These are phyloP conservation scores for Silybum marianum DNA, from an alignment of 129 eudicot genomes.

Conservation along the genomic window DNA sequence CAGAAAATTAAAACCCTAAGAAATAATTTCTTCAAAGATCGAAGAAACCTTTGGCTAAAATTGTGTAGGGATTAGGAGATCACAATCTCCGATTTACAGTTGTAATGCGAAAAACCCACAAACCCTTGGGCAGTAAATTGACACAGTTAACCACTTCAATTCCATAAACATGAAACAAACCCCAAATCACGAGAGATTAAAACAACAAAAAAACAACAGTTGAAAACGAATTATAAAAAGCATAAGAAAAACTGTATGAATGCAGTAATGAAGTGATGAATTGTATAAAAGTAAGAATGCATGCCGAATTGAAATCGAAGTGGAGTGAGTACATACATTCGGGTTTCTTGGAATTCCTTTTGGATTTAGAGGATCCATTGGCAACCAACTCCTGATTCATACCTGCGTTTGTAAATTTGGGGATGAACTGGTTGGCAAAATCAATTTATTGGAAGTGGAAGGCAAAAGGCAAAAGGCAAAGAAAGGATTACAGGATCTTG, in stretches of 20 bases:
- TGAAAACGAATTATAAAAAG: not conserved
- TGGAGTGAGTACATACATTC: conserved; percentile 38
- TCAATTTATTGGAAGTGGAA: not conserved
- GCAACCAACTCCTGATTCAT: conserved; percentile 20
- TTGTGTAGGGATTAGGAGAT: not conserved
- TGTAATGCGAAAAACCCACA: not conserved
- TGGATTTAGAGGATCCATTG: conserved; percentile 46
- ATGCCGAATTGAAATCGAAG: not conserved
- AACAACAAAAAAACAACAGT: not conserved
- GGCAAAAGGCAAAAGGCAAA: not conserved
- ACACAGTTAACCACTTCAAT: conserved; percentile 7
- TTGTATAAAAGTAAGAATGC: not conserved
- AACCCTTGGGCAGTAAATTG: conserved; percentile 12
- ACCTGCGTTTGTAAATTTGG: conserved; percentile 31
- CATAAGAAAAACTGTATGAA: not conserved
- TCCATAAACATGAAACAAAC: conserved; percentile 8
- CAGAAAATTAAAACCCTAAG: conserved; percentile 6
- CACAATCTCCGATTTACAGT: not conserved
- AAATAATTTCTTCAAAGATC: not conserved
- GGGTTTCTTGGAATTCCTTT: conserved; percentile 52
- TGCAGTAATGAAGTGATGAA: not conserved
- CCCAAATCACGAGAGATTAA: not conserved
- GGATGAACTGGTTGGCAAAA: conserved; percentile 18
- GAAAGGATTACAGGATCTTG: conserved; percentile 15
- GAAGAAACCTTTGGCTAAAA: not conserved